Evolutionary conservation across 2,329 filamentous ascomycete species (phyloP).

Genomic region (Exophiala calicioides): DNA sequence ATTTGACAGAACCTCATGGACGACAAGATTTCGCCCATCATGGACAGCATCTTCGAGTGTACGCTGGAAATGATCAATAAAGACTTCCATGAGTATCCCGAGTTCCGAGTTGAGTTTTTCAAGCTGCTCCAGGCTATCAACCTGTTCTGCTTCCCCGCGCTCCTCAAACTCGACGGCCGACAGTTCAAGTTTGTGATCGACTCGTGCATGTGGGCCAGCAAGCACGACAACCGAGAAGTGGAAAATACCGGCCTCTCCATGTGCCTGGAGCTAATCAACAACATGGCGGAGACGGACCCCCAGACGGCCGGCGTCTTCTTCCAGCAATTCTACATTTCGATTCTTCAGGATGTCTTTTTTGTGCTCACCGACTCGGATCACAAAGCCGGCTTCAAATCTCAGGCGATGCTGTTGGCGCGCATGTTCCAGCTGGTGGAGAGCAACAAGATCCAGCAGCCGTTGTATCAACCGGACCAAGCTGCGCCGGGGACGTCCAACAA

Average conservation of each 20-base stretch:
- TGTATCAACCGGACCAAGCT: constrained; percentile 83
- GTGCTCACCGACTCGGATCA: constrained; percentile 96
- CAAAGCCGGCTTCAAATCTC: constrained; percentile 98
- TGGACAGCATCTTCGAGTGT: constrained; percentile 98
- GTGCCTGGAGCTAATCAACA: constrained; percentile 96
- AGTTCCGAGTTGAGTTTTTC: constrained; percentile 99
- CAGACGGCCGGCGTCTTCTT: constrained; percentile 93
- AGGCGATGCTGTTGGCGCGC: constrained; percentile 87
- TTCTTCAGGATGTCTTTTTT: constrained; percentile 97
- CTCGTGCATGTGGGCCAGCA: constrained; percentile 99
- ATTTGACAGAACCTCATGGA: constrained; percentile 80
- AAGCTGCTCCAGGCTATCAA: constrained; percentile 95
- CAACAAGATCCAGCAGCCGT: constrained; percentile 87
- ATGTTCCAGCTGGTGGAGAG: constrained; percentile 95
- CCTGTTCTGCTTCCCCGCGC: constrained; percentile 90
- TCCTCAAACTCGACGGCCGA: constrained; percentile 89
- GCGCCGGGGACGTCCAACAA: constrained; percentile 80
- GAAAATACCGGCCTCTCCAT: constrained; percentile 96
- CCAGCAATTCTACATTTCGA: constrained; percentile 94
- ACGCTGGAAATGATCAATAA: constrained; percentile 99
- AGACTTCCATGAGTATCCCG: constrained; percentile 98
- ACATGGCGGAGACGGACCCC: constrained; percentile 89
- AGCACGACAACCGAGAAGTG: constrained; percentile 98
- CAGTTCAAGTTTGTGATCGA: constrained; percentile 99
- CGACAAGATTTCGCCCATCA: constrained; percentile 93